Conservation (phyloP, 495 filamentous ascomycete genomes). For the Thermothielavioides terrestris region DNA sequence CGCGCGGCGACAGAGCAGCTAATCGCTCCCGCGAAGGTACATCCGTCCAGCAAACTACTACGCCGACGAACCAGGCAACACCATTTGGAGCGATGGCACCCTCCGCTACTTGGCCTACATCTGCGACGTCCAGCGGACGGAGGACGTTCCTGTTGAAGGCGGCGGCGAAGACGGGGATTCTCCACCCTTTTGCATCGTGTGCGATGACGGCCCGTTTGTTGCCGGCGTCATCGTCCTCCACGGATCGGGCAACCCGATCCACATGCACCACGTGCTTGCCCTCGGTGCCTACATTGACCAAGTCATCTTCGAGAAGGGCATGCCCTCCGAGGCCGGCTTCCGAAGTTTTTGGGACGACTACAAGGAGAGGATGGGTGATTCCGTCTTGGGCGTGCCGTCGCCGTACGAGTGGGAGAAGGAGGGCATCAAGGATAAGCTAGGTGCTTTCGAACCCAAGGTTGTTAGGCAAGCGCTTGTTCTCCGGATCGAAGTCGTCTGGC, state of each 20-base stretch:
- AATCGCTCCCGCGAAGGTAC: neutral
- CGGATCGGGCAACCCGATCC: neutral
- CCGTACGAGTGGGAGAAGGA: slow-evolving; percentile 4
- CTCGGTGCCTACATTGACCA: neutral
- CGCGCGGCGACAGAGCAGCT: too few species aligned
- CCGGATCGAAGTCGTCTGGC: neutral
- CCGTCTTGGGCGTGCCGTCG: neutral
- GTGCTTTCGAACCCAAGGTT: neutral
- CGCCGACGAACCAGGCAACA: neutral
- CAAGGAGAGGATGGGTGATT: neutral
- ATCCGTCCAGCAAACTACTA: neutral
- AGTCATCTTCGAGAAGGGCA: neutral
- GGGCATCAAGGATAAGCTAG: neutral
- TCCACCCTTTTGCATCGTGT: neutral
- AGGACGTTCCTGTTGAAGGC: neutral
- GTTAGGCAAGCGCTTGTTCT: neutral
- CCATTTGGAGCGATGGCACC: neutral
- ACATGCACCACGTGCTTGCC: neutral
- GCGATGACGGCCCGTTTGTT: neutral
- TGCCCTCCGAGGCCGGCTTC: neutral
- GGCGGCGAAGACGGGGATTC: neutral
- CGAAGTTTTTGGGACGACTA: neutral
- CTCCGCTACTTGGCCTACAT: neutral
- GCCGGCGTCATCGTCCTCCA: neutral
- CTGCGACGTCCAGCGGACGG: neutral